Conservation (phyloP, 441 rosid species). For the Omphalea diandra region DNA sequence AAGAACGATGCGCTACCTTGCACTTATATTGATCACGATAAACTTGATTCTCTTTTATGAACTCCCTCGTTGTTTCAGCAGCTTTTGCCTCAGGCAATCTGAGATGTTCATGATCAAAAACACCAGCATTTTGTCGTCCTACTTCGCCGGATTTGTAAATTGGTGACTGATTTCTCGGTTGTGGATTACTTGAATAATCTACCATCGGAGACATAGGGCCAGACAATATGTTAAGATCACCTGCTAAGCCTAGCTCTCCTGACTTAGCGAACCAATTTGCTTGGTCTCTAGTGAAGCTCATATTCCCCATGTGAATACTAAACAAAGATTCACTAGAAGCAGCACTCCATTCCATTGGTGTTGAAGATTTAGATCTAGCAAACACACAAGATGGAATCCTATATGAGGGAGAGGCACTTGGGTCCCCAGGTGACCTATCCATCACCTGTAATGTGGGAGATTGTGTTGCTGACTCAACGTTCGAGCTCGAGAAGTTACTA, state of each 20-base stretch:
- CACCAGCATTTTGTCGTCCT: slow-evolving; percentile 18
- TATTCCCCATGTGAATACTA: slow-evolving; percentile 60
- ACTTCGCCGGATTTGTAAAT: slow-evolving; percentile 16
- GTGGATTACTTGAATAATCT: slow-evolving; percentile 33
- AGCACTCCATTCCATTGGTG: slow-evolving; percentile 64
- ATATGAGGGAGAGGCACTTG: slow-evolving; percentile 21
- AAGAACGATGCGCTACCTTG: not conserved
- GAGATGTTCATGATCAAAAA: too few relatives aligned
- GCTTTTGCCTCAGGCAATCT: slow-evolving; percentile 45
- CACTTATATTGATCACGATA: slow-evolving; percentile 21
- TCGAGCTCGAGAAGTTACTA: too few relatives aligned
- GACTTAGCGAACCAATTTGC: slow-evolving; percentile 37
- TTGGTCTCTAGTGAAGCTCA: slow-evolving; percentile 57
- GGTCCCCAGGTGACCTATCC: slow-evolving; percentile 43
- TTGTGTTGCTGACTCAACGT: slow-evolving; percentile 23
- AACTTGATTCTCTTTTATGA: slow-evolving; percentile 46
- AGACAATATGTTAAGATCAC: slow-evolving; percentile 33
- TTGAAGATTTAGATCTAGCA: slow-evolving; percentile 37
- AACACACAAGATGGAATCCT: slow-evolving; percentile 73
- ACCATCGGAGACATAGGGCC: slow-evolving; percentile 27
- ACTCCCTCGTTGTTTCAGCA: slow-evolving; percentile 55
- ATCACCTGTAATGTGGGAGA: slow-evolving; percentile 49
- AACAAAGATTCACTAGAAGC: slow-evolving; percentile 87
- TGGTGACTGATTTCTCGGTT: slow-evolving; percentile 9
- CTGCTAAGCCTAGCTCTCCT: slow-evolving; percentile 48